phyloP scores from a whole-genome alignment of 2,329 filamentous ascomycete genomes.

The Colletotrichum orbiculare region DNA sequence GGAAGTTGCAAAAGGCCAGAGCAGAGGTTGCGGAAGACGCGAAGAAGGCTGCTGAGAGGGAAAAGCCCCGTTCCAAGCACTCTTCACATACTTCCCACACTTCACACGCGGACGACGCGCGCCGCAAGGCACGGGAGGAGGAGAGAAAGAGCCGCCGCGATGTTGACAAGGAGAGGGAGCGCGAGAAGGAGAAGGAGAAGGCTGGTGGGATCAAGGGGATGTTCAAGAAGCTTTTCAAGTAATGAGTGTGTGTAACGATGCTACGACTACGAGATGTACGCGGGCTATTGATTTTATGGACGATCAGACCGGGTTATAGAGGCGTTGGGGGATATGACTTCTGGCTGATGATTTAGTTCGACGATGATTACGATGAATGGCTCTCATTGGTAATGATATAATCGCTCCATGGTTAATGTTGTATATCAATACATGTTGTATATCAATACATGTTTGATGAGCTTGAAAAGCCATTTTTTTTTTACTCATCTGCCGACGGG shows the following conservation, averaged over 20 bases:
- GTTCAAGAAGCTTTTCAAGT: constrained; percentile 53
- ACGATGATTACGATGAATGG: background rate
- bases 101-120: constrained; percentile 40
- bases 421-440: constrained; percentile 5
- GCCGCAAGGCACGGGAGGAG: constrained; percentile 44
- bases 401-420: constrained; percentile 20
- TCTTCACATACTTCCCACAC: constrained; percentile 11
- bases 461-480: background rate
- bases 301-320: background rate
- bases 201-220: constrained; percentile 46
- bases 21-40: constrained; percentile 39
- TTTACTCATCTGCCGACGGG: background rate
- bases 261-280: constrained; percentile 43
- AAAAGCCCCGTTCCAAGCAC: constrained; percentile 46
- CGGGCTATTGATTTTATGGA: constrained; percentile 44
- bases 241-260: constrained; percentile 31
- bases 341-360: background rate
- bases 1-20: constrained; percentile 41
- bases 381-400: constrained; percentile 4
- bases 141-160: constrained; percentile 37
- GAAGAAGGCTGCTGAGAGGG: constrained; percentile 39
- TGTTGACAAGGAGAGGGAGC: constrained; percentile 40
- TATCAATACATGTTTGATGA: constrained; percentile 18
- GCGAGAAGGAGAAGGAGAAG: constrained; percentile 43
- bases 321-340: background rate